Evolutionary conservation across 2,329 filamentous ascomycete species (phyloP).

Genomic region (Atkinsonella hypoxylon): DNA sequence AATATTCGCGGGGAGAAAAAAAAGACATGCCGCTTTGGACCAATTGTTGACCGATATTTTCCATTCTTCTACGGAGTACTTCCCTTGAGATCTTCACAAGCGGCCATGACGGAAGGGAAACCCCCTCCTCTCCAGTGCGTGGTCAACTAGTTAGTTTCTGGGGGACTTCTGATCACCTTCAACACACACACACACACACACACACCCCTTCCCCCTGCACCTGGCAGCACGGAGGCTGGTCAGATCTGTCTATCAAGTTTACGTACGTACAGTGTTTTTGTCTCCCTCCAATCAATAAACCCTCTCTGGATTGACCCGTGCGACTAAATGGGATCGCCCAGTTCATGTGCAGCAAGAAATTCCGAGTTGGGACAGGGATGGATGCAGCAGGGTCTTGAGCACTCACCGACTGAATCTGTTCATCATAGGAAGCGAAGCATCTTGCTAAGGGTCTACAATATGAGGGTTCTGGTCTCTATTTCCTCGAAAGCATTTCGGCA

Average conservation of each 20-base stretch:
- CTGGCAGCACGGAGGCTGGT: conserved; percentile 4
- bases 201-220: neutral
- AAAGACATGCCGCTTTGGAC: too few species aligned
- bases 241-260: conserved; percentile 4
- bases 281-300: neutral
- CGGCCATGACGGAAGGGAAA: neutral
- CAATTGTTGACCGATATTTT: neutral
- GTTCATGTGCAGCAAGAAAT: neutral
- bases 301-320: neutral
- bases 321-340: neutral
- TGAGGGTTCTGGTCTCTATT: too few species aligned
- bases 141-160: too few species aligned
- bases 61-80: neutral
- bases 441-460: too few species aligned
- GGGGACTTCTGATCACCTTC: too few species aligned
- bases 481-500: neutral
- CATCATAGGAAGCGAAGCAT: too few species aligned
- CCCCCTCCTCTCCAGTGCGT: neutral
- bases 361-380: neutral
- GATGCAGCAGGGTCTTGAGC: neutral
- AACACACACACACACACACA: too few species aligned
- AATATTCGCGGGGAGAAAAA: too few species aligned
- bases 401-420: neutral
- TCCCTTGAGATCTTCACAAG: too few species aligned
- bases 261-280: conserved; percentile 2